phyloP scores from a whole-genome alignment of 1,139 yeast species.

The Saccharomyces hybrid region DNA sequence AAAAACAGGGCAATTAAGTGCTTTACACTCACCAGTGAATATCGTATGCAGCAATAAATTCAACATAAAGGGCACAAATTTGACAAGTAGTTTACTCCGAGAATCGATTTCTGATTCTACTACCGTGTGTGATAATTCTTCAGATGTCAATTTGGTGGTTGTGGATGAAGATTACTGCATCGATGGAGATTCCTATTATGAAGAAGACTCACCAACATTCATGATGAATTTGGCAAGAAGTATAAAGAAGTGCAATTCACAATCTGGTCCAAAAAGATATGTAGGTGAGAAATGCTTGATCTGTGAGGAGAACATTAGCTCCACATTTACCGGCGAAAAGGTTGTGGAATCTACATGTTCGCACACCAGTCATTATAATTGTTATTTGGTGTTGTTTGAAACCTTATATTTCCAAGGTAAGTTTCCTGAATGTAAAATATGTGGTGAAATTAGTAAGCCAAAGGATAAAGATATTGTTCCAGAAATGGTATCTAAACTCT shows the following conservation, averaged over 20 bases:
- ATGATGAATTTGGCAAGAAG: constrained; percentile 4
- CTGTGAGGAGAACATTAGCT: constrained; percentile 33
- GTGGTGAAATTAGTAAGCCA: constrained; percentile 20
- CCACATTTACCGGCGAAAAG: constrained; percentile 32
- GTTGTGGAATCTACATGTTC: constrained; percentile 32
- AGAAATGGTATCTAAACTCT: constrained; percentile 20
- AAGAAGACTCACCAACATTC: constrained; percentile 20
- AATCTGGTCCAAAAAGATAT: constrained; percentile 19
- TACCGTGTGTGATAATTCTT: neutral
- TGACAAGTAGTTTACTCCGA: constrained; percentile 3
- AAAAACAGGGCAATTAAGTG: neutral
- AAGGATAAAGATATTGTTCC: constrained; percentile 25
- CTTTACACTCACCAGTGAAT: constrained; percentile 9
- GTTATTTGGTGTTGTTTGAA: constrained; percentile 20
- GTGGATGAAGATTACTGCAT: constrained; percentile 6
- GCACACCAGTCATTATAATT: constrained; percentile 27
- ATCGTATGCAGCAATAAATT: neutral
- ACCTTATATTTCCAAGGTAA: constrained; percentile 7
- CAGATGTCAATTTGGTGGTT: neutral
- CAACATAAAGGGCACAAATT: constrained; percentile 3
- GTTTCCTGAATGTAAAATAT: constrained; percentile 25
- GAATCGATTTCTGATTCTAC: constrained; percentile 2
- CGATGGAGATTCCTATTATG: constrained; percentile 13
- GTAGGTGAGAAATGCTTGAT: constrained; percentile 29
- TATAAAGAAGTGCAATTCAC: constrained; percentile 4